Evolutionary conservation across 2,329 filamentous ascomycete species (phyloP), one percentile per base, ranked within the genome.

Genomic region (Pyricularia sp.): DNA sequence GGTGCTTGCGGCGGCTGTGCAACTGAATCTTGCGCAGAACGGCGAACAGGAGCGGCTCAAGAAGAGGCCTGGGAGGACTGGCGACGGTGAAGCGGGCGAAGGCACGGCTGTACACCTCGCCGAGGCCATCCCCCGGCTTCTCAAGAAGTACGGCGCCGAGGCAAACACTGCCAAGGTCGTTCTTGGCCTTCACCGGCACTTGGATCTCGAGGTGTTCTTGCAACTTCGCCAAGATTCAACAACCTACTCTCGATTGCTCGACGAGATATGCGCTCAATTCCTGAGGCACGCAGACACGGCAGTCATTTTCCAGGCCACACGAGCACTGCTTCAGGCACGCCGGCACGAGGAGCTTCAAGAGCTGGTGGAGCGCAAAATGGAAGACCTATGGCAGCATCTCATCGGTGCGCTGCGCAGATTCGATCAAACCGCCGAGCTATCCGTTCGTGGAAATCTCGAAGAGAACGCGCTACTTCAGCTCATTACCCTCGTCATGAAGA

Each of bases 231-330:
- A 97, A 76, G 93, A 96, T 72, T 88, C 92, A 0, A 89, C 90
- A 1, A 90, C 89, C 1, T 97, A 96, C 75, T 87, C 90, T 7
- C 88, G 90, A 26, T 81, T 98, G 33, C 83, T 99, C 1, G 93
- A 97, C 73, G 94, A 97, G 74, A 93, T 98, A 73, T 93, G 92
- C 77, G 93, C 92, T 69, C 95, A 99, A 74, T 98, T 99, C 80
- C 89, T 91, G 74, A 89, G 93, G n/a, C 95, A 99, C 76, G 92
- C 92, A 63, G 92, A 97, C 74, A 91, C 92, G 73, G 87, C 87
- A 69, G 94, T 98, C 23, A 84, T 99, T 64, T 88, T 88, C 12
- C 94, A 97, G 78, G 94, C 93, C 17, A 90, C 91, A 31, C 85
- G 88, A 26, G 92, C 94, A 5, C 86, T 99, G 55, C 81, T 97